Percentiles rank a stretch among this genome's conserved stretches.
Evolutionary conservation across 192 early-diverging fungal species (phyloP).

Genomic region (Coemansia umbellata): DNA sequence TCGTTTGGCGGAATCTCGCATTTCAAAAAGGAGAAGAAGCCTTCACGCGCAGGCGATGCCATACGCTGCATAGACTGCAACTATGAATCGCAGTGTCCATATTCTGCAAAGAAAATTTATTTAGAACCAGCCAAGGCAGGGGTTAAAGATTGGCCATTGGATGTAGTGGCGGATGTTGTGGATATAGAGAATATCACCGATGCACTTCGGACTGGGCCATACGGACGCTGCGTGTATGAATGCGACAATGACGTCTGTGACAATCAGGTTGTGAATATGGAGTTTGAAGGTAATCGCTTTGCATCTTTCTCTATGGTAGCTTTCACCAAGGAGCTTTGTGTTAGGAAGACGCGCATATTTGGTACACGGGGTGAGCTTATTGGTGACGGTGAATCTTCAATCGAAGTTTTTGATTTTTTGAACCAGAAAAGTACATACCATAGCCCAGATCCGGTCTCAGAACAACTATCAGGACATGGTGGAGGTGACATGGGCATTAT

Average conservation of each 20-base stretch:
- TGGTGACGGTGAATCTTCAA: slow-evolving; percentile 47
- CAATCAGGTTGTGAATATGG: slow-evolving; percentile 59
- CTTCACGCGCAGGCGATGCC: slow-evolving; percentile 54
- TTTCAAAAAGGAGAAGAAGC: slow-evolving; percentile 56
- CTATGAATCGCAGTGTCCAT: slow-evolving; percentile 54
- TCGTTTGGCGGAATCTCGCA: slow-evolving; percentile 61
- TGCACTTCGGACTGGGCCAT: slow-evolving; percentile 52
- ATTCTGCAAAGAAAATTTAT: slow-evolving; percentile 59
- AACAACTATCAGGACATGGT: slow-evolving; percentile 8
- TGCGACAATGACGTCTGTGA: slow-evolving; percentile 67
- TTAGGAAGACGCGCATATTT: slow-evolving; percentile 54
- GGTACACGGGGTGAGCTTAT: slow-evolving; percentile 55
- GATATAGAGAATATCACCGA: slow-evolving; percentile 53
- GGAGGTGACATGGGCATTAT: slow-evolving; percentile 20
- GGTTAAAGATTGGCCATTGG: slow-evolving; percentile 53
- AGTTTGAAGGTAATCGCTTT: slow-evolving; percentile 52
- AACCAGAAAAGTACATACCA: slow-evolving; percentile 26
- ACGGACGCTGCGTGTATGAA: slow-evolving; percentile 69
- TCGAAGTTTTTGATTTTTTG: slow-evolving; percentile 50
- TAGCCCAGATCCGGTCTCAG: background rate
- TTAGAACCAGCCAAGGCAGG: slow-evolving; percentile 36
- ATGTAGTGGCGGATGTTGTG: slow-evolving; percentile 50
- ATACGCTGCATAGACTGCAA: slow-evolving; percentile 56
- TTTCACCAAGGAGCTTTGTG: slow-evolving; percentile 53
- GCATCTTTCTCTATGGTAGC: slow-evolving; percentile 60